Base-by-base conservation (phyloP, 2,329 filamentous ascomycete genomes). In the Ceratocystis lukuohia region DNA sequence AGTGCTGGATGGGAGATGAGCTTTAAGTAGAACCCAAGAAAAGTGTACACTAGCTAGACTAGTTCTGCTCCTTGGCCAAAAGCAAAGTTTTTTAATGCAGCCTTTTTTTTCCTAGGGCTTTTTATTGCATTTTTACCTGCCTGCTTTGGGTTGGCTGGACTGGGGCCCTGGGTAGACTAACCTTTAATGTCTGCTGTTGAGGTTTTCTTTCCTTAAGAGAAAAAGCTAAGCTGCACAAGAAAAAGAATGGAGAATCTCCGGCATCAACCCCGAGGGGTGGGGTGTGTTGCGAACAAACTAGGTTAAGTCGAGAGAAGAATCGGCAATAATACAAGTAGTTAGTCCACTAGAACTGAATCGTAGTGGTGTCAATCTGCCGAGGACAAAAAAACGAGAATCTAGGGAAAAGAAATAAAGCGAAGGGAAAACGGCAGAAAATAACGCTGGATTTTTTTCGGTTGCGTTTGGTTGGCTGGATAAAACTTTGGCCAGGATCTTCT, bases 81-180 rank as follows among this genome's bases (percentile, higher is more conserved):
- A 53, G 62, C 46, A 65, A 57, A 56, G 50, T 65, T 65, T 37
- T 62, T 62, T 63, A 48, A 63, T 63, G 30, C 41, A 41, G 25
- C 61, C 25, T 62, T 63, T 48, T 62, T 62, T 45, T 33, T 46
- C 30, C 30, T 33, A 46, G 62, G 48, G 44, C 41, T 65, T 45
- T 33, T 65, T 41, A 22, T 62, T 41, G 5, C 50, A 8, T 30
- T 30, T 33, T 33, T 59, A 30, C 28, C 15, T 53, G 20, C 20
- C 48, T 53, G 20, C 48, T 53, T 59, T 59, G 53, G 53, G 53
- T 59, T 59, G 53, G 28, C 53, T 59, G 53, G 53, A 28, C 53
- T 59, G 53, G 53, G 53, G 53, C 53, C 53, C 53, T 59, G 28
- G 28, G 17, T 33, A 17, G 53, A 59, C 53, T 59, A 30, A 33